Evolutionary conservation across 2,329 filamentous ascomycete genomes (phyloP).

Genomic region (Aspergillus caelatus): DNA sequence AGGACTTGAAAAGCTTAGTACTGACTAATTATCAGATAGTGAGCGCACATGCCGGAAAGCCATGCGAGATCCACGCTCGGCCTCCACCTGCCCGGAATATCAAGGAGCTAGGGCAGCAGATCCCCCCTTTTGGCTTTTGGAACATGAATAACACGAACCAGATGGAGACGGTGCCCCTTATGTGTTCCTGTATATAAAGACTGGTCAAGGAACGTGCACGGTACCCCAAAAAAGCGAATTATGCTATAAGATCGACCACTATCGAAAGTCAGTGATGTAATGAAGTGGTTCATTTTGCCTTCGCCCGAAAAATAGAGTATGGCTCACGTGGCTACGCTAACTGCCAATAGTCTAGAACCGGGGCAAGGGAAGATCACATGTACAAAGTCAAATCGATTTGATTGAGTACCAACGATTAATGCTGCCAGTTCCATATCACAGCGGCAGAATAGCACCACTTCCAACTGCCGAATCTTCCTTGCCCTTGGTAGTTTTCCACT

Average conservation of each 20-base stretch:
- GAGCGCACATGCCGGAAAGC: slow-evolving; percentile 1
- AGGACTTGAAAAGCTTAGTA: background rate
- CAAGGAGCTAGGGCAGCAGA: background rate
- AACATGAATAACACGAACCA: background rate
- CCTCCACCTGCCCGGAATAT: background rate
- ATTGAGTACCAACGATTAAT: background rate
- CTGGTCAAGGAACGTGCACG: background rate
- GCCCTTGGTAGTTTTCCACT: background rate
- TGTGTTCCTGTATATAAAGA: background rate
- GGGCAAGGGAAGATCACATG: background rate
- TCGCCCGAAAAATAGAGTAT: background rate
- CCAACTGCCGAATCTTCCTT: background rate
- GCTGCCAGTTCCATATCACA: too few relatives aligned
- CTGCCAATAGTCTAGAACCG: background rate
- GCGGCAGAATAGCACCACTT: background rate
- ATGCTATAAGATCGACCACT: background rate
- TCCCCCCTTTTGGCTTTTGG: slow-evolving; percentile 1
- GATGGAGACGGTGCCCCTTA: background rate
- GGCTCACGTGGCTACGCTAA: background rate
- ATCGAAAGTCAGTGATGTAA: background rate
- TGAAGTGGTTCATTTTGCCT: background rate
- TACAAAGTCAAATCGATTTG: background rate
- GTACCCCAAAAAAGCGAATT: background rate
- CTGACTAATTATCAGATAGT: background rate
- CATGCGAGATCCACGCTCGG: background rate